A percentile compares a stretch with the other conserved stretches of the same genome.
Evolutionary conservation across 2,329 filamentous ascomycete species (phyloP).

Genomic region (Lachnellula arida): DNA sequence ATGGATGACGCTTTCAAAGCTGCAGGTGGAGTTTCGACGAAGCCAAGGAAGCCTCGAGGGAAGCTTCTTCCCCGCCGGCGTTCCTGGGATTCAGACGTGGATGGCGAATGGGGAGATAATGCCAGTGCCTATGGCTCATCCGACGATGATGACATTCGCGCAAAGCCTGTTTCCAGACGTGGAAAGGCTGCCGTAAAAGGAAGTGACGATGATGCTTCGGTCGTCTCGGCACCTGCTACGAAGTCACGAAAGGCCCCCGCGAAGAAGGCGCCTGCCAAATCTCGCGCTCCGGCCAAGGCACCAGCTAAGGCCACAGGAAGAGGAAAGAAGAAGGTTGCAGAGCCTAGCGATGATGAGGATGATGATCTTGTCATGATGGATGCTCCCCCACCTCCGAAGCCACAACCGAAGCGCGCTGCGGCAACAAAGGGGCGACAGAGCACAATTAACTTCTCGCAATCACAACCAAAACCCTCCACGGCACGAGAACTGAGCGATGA

Average conservation of each 20-base stretch:
- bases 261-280: conserved; percentile 37
- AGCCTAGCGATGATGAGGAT: conserved; percentile 39
- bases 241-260: conserved; percentile 34
- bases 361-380: conserved; percentile 52
- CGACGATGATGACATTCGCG: conserved; percentile 42
- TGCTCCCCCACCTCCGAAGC: conserved; percentile 35
- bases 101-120: conserved; percentile 81
- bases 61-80: conserved; percentile 71
- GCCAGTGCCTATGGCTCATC: conserved; percentile 57
- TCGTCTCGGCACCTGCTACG: conserved; percentile 31
- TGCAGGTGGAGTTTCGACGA: conserved; percentile 54
- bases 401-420: conserved; percentile 25
- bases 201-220: conserved; percentile 48
- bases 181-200: conserved; percentile 41
- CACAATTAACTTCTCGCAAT: conserved; percentile 44
- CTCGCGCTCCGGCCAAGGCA: conserved; percentile 37
- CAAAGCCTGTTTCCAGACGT: conserved; percentile 29
- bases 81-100: conserved; percentile 83
- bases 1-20: conserved; percentile 63
- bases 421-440: conserved; percentile 40
- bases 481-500: conserved; percentile 60
- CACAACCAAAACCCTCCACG: conserved; percentile 33
- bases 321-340: conserved; percentile 38
- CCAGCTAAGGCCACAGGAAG: conserved; percentile 34
- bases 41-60: conserved; percentile 39